Evolutionary conservation across 176 grass and related monocot species (phyloP).

Genomic region (Zoysia japonica): DNA sequence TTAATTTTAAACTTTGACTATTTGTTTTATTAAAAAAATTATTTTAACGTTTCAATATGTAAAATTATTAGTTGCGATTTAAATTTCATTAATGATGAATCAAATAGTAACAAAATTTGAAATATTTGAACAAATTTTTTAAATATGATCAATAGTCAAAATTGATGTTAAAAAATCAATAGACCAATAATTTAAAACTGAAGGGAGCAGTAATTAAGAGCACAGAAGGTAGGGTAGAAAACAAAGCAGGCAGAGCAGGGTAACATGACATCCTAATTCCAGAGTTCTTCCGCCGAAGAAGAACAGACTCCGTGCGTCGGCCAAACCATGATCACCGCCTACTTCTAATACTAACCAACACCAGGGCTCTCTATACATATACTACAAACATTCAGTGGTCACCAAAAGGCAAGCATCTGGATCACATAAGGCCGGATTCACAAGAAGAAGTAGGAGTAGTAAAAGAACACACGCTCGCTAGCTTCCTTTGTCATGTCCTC

Average conservation of each 20-base stretch:
- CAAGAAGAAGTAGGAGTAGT: not conserved
- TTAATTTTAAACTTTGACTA: too few relatives aligned
- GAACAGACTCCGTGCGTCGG: too few relatives aligned
- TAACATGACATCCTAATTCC: not conserved
- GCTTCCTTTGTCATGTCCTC: not conserved
- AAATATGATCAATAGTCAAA: too few relatives aligned
- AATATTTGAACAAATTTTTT: too few relatives aligned
- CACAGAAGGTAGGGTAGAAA: conserved; percentile 16
- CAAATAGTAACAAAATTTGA: too few relatives aligned
- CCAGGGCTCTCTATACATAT: not conserved
- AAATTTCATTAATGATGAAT: too few relatives aligned
- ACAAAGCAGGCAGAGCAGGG: conserved; percentile 13
- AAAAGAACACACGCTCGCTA: not conserved
- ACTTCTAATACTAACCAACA: not conserved
- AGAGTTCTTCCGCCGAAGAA: not conserved
- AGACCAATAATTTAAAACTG: too few relatives aligned
- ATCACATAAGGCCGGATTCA: not conserved
- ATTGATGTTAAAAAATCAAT: too few relatives aligned
- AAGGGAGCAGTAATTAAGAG: not conserved
- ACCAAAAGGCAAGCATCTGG: not conserved
- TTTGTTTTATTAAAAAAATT: too few relatives aligned
- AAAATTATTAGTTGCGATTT: too few relatives aligned
- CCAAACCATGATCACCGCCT: conserved; percentile 8
- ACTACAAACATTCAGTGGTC: not conserved
- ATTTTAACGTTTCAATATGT: too few relatives aligned